phyloP scores from a whole-genome alignment of 345 rosid species.

The Corchorus olitorius region DNA sequence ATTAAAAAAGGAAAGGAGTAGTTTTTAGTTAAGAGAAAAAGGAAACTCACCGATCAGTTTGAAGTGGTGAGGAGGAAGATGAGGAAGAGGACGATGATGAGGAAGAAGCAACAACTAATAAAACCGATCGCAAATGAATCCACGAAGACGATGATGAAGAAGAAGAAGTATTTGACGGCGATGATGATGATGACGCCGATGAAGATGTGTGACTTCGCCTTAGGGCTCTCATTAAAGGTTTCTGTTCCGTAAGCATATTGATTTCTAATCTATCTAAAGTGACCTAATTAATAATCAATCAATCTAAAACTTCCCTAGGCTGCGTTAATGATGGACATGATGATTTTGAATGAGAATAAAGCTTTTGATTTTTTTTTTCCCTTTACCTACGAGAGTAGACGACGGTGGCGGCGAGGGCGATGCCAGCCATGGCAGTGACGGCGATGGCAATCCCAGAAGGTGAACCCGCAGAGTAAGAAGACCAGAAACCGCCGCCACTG shows the following conservation, averaged over 20 bases:
- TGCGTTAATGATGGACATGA: constrained; percentile 7
- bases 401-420: constrained; percentile 69
- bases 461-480: constrained; percentile 40
- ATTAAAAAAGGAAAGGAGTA: neutral
- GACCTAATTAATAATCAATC: constrained; percentile 16
- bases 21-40: neutral
- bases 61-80: constrained; percentile 50
- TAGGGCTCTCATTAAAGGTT: constrained; percentile 58
- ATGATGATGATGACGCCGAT: constrained; percentile 37
- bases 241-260: constrained; percentile 48
- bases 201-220: constrained; percentile 62
- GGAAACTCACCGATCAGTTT: constrained; percentile 52
- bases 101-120: constrained; percentile 56
- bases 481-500: constrained; percentile 52
- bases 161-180: constrained; percentile 40
- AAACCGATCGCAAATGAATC: constrained; percentile 67
- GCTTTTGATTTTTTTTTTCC: neutral
- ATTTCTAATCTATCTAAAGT: constrained; percentile 5
- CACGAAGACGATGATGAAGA: constrained; percentile 56
- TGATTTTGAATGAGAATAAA: constrained; percentile 6
- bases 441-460: constrained; percentile 62
- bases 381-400: constrained; percentile 64
- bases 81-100: constrained; percentile 46
- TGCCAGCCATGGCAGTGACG: constrained; percentile 76
- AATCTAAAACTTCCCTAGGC: constrained; percentile 21